Percentiles rank a stretch among this genome's conserved stretches.
These are phyloP conservation scores for Pholiota adiposa DNA, from an alignment of 1,284 basidiomycete species.

Conservation along the genomic window DNA sequence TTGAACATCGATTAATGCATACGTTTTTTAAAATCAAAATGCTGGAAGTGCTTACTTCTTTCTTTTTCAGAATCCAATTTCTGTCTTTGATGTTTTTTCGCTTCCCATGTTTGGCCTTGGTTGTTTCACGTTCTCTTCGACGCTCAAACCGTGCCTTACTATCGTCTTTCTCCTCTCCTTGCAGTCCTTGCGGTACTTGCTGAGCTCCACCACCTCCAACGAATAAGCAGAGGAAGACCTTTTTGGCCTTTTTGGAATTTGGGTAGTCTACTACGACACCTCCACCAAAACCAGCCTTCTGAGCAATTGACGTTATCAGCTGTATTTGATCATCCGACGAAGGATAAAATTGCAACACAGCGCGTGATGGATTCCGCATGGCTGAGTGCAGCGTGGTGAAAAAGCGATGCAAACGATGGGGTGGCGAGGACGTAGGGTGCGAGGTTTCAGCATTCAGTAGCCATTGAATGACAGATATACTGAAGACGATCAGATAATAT, in stretches of 20 bases:
- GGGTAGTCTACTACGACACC: slow-evolving; percentile 98
- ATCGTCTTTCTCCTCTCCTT: slow-evolving; percentile 65
- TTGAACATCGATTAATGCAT: slow-evolving; percentile 29
- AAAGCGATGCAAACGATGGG: slow-evolving; percentile 90
- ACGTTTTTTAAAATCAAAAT: slow-evolving; percentile 9
- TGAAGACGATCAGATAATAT: slow-evolving; percentile 34
- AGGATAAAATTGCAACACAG: slow-evolving; percentile 96
- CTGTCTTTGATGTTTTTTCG: slow-evolving; percentile 68
- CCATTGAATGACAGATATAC: slow-evolving; percentile 99
- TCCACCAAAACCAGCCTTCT: slow-evolving; percentile 95
- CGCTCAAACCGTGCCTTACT: slow-evolving; percentile 67
- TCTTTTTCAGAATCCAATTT: slow-evolving; percentile 86
- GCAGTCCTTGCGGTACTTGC: slow-evolving; percentile 74
- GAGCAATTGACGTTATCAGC: slow-evolving; percentile 92
- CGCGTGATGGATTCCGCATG: slow-evolving; percentile 90
- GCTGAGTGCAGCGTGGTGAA: slow-evolving; percentile 96
- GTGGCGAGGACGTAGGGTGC: slow-evolving; percentile 89
- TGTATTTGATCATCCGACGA: slow-evolving; percentile 95
- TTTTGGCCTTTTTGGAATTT: slow-evolving; percentile 92
- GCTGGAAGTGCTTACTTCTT: slow-evolving; percentile 57
- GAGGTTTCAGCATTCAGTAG: slow-evolving; percentile 96
- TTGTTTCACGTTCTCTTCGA: slow-evolving; percentile 63
- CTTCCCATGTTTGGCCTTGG: slow-evolving; percentile 60
- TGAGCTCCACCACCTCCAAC: slow-evolving; percentile 75
- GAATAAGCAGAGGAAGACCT: slow-evolving; percentile 90